Base-by-base conservation (phyloP, 768 basidiomycete genomes). In the Tubosaeta brunneosetosa region DNA sequence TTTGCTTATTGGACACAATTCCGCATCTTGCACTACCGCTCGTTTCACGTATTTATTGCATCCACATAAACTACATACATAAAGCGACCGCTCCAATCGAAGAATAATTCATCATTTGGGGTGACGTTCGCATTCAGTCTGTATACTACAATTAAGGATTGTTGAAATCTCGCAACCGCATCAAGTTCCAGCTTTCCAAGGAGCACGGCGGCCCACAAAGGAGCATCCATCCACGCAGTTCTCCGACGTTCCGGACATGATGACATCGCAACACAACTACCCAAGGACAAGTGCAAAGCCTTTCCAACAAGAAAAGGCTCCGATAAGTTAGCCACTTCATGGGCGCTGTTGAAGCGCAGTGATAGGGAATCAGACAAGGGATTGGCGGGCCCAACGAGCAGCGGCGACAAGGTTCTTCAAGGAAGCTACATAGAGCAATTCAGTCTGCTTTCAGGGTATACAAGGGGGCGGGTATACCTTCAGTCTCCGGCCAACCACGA, bases 401-500 rank as follows among this genome's bases (percentile, higher is more conserved):
- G 85, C 94, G 57, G 82, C 79, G 60, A 97, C 94, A 56, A 98
- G 77, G 78, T 95, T 94, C 59, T 70, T 66, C 66, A 94, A 80
- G 26, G 91, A 88, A 44, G 88, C 83, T 81, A 50, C 10, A 36
- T 55, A 54, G 16, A 27, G 53, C 47, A 41, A 42, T 14, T 55
- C 22, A 55, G 33, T 52, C 29, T 55, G 53, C 22, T 52, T 51
- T 44, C 49, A 12, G 9, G 13, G 36, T 16, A 50, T 34, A 43
- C 19, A 8, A 47, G 49, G 55, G 52, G n/a, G 22, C 36, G 10
- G 51, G 61, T 64, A 33, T 47, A 77, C 83, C 82, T 77, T 97
- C 90, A 41, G 94, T 97, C 81, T 98, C 94, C 73, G 89, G 88
- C 94, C 94, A 97, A 63, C 88, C 91, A 79, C 94, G 92, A 60